A percentile compares a stretch with the other conserved stretches of the same genome.
Evolutionary conservation across 164 flowering plant species (phyloP).

Genomic region (Aristolochia californica): DNA sequence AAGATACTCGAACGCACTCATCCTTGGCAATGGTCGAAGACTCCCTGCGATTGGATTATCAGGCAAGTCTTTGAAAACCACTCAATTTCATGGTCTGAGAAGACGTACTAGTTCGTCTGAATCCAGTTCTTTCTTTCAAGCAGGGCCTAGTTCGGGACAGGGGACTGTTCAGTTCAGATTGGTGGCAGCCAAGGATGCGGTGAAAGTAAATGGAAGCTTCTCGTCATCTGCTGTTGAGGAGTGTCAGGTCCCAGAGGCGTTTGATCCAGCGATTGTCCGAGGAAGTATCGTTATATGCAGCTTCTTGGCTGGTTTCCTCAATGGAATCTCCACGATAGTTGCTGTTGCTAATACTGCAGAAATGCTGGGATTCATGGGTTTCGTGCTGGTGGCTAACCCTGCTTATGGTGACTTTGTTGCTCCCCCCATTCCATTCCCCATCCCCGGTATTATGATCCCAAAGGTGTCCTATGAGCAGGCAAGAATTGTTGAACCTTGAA

Average conservation of each 20-base stretch:
- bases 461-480: constrained; percentile 53
- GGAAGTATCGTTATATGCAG: constrained; percentile 70
- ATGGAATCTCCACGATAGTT: constrained; percentile 44
- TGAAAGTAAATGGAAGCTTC: constrained; percentile 35
- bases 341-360: constrained; percentile 56
- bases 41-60: constrained; percentile 72
- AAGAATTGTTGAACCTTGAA: background rate
- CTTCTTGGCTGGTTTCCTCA: constrained; percentile 70
- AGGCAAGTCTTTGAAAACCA: constrained; percentile 25
- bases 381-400: constrained; percentile 67
- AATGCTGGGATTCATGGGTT: constrained; percentile 50
- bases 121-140: no score
- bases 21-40: constrained; percentile 53
- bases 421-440: constrained; percentile 57
- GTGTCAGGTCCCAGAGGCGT: constrained; percentile 73
- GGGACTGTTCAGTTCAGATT: constrained; percentile 39
- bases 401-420: constrained; percentile 63
- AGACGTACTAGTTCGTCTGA: no score
- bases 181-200: constrained; percentile 77
- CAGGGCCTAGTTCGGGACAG: constrained; percentile 53
- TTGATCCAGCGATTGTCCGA: constrained; percentile 44
- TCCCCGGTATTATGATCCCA: constrained; percentile 78
- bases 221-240: constrained; percentile 60
- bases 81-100: no score
- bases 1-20: constrained; percentile 42